These are phyloP conservation scores for Aspergillus novoparasiticus DNA, from an alignment of 2,329 filamentous ascomycete species.

Conservation along the genomic window DNA sequence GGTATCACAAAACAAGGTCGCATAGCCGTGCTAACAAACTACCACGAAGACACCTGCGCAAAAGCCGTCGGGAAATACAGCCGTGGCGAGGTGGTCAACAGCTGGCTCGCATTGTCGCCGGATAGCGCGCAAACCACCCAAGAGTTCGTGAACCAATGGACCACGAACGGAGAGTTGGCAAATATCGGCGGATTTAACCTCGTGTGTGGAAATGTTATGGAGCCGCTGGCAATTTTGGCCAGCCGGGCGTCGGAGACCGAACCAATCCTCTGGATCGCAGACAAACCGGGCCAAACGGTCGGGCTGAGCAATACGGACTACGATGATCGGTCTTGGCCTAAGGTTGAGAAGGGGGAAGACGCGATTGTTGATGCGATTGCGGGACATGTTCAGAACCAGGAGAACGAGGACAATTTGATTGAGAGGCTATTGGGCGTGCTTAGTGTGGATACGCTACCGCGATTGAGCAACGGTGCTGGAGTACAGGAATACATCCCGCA, in stretches of 20 bases:
- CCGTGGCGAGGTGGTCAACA: slow-evolving; percentile 59
- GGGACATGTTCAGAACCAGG: slow-evolving; percentile 44
- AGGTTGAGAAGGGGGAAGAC: slow-evolving; percentile 58
- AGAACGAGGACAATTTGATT: slow-evolving; percentile 48
- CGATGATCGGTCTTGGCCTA: slow-evolving; percentile 60
- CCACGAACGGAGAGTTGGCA: slow-evolving; percentile 53
- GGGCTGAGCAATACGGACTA: slow-evolving; percentile 62
- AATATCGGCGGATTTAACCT: slow-evolving; percentile 63
- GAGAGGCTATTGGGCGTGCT: slow-evolving; percentile 54
- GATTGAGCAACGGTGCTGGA: slow-evolving; percentile 46
- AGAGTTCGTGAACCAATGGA: slow-evolving; percentile 53
- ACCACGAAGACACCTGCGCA: slow-evolving; percentile 54
- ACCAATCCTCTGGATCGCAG: slow-evolving; percentile 51
- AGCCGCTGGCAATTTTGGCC: slow-evolving; percentile 57
- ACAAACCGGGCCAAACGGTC: slow-evolving; percentile 50
- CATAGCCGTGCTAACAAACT: slow-evolving; percentile 63
- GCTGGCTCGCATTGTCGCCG: slow-evolving; percentile 53
- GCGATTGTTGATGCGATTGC: slow-evolving; percentile 51
- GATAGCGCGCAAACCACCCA: slow-evolving; percentile 43
- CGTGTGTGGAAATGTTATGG: slow-evolving; percentile 55
- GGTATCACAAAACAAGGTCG: slow-evolving; percentile 61
- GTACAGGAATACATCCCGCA: slow-evolving; percentile 57
- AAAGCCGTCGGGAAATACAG: slow-evolving; percentile 48
- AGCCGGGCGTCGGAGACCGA: slow-evolving; percentile 57
- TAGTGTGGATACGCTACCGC: slow-evolving; percentile 56